Evolutionary conservation across 2,329 filamentous ascomycete species (phyloP).

Genomic region (Cytospora leucostoma): DNA sequence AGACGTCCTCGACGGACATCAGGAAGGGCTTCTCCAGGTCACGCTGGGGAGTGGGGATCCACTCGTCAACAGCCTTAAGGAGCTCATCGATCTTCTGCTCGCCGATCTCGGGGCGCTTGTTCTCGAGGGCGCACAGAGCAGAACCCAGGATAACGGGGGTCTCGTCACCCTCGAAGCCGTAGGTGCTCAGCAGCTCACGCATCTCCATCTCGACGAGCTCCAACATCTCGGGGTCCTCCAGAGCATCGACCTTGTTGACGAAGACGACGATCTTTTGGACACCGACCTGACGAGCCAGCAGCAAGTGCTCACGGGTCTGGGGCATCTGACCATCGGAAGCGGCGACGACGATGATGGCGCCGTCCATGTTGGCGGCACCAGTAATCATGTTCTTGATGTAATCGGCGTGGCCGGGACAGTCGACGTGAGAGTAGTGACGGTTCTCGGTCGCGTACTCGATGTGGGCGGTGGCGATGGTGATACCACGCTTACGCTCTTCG

Average conservation of each 20-base stretch:
- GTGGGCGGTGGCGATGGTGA: constrained; percentile 97
- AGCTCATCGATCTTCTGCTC: constrained; percentile 87
- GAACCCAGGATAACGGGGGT: constrained; percentile 97
- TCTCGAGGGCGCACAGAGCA: constrained; percentile 90
- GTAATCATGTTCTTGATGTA: constrained; percentile 99
- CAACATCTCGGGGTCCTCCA: constrained; percentile 99
- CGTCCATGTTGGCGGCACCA: constrained; percentile 98
- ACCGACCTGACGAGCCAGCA: constrained; percentile 97
- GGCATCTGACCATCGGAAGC: constrained; percentile 99
- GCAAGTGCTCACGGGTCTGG: constrained; percentile 96
- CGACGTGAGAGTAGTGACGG: constrained; percentile 98
- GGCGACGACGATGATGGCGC: constrained; percentile 97
- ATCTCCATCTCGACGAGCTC: constrained; percentile 99
- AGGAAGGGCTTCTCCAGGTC: constrained; percentile 98
- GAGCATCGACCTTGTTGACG: constrained; percentile 98
- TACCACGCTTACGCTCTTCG: constrained; percentile 99
- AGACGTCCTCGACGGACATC: constrained; percentile 95
- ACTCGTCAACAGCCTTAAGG: constrained; percentile 83
- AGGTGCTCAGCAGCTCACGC: constrained; percentile 89
- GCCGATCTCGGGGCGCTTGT: constrained; percentile 84
- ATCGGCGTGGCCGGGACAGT: constrained; percentile 99
- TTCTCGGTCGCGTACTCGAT: constrained; percentile 96
- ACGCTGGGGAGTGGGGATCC: constrained; percentile 95
- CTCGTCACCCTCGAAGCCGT: constrained; percentile 97
- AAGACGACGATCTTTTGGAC: constrained; percentile 98